Base-by-base conservation (phyloP, 768 basidiomycete species). In the Chalciporus chontae region DNA sequence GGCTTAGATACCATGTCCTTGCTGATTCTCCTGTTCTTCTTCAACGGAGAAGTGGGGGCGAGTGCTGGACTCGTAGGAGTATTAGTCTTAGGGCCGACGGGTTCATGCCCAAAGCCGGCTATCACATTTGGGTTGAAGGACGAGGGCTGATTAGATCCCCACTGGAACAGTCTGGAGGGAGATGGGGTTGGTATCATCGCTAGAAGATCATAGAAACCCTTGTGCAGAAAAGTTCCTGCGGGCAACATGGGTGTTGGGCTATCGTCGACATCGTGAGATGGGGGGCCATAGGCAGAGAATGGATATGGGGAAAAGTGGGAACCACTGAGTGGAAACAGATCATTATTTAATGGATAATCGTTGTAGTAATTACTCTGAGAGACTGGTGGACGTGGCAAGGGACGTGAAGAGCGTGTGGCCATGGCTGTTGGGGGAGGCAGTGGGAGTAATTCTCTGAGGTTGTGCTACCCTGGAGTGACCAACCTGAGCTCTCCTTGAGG, bases 1-100 rank as follows among this genome's bases (percentile, higher is more conserved):
- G 92, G 92, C 49, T 73, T 79, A 14, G 89, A 90, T 5, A 94
- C 85, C 87, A 92, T 92, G 59, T 91, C 89, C 67, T 93, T 93
- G 71, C 80, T 88, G 61, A 93, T 81, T 57, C 81, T 74, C 56
- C 80, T 79, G 36, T 74, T 76, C 69, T 83, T 85, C 64, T 76
- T 77, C 38, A 56, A 64, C 37, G 68, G 67, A 9, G 72, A 58
- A 17, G 65, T 55, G 26, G 68, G 53, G 23, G 74, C 66, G 44
- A 64, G 65, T 46, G 62, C 59, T 23, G 65, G 52, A 24, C 21
- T 24, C 37, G 36, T 17, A 27, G 34, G 34, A 7, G 34, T 36
- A n/a, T 46, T 47, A 46, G 37, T 50, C 37, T 40, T 51, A 18
- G 55, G 46, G 23, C 9, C 39, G 9, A 83, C 73, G 40, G 83